Evolutionary conservation across 2,329 filamentous ascomycete genomes (phyloP).

Genomic region (Fusarium sp.): DNA sequence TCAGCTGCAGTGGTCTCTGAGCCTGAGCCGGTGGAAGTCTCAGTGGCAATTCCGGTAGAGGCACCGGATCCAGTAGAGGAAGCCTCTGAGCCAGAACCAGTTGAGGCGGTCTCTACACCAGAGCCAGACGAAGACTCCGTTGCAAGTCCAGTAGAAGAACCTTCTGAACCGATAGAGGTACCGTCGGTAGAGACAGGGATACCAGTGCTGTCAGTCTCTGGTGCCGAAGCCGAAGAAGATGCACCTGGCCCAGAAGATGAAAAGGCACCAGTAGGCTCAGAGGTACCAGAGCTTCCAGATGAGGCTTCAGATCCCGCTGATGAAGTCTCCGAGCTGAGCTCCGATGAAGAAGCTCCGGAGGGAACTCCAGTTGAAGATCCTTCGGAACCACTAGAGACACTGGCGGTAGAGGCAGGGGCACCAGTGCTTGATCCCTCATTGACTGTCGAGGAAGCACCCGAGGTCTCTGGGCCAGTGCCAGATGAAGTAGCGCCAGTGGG

Average conservation of each 20-base stretch:
- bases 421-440: too few species aligned
- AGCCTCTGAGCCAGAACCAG: not conserved
- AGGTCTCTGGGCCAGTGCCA: too few species aligned
- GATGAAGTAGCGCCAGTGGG: too few species aligned
- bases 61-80: not conserved
- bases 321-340: not conserved
- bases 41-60: not conserved
- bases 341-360: not conserved
- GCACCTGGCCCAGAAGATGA: not conserved
- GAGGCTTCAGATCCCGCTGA: not conserved
- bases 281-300: not conserved
- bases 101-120: not conserved
- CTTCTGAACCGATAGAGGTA: not conserved
- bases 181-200: not conserved
- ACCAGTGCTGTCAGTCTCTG: not conserved
- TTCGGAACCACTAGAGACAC: too few species aligned
- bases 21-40: not conserved
- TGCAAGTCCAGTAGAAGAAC: not conserved
- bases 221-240: not conserved
- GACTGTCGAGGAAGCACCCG: too few species aligned
- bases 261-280: not conserved
- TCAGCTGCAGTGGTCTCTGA: too few species aligned
- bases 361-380: not conserved
- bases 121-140: not conserved
- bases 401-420: too few species aligned